Conservation (phyloP, 1,284 basidiomycete genomes). For the Violaceomyces palustris region DNA sequence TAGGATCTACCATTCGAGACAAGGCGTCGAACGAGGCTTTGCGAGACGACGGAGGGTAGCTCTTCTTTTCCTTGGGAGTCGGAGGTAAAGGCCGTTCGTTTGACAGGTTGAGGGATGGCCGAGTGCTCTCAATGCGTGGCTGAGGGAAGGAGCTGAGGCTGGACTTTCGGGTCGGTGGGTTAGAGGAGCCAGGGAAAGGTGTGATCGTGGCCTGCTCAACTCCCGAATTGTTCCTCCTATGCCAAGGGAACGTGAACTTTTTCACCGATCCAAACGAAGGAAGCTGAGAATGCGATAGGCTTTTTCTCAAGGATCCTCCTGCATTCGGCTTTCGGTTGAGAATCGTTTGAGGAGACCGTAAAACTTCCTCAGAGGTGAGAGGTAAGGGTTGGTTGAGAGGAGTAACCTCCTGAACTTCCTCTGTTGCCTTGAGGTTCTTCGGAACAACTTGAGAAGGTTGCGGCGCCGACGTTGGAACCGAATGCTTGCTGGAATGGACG, state of each 20-base stretch:
- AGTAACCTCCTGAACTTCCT: background rate
- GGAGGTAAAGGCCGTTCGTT: constrained; percentile 3
- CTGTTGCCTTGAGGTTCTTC: background rate
- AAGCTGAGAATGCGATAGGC: no score
- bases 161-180: background rate
- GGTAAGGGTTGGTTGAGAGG: no score
- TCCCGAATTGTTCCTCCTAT: no score
- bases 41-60: constrained; percentile 16
- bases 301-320: no score
- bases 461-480: background rate
- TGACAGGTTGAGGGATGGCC: no score
- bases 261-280: no score
- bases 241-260: no score
- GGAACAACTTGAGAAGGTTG: background rate
- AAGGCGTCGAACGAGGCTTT: constrained; percentile 19
- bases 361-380: no score
- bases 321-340: no score
- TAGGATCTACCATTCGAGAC: constrained; percentile 7
- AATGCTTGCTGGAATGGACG: background rate
- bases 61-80: constrained; percentile 8
- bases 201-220: no score
- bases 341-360: no score
- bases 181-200: constrained; percentile 3
- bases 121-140: constrained; percentile 3
- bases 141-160: constrained; percentile 2